These are phyloP conservation scores for Neocucurbitaria cava DNA, from an alignment of 2,329 filamentous ascomycete species.

Conservation along the genomic window DNA sequence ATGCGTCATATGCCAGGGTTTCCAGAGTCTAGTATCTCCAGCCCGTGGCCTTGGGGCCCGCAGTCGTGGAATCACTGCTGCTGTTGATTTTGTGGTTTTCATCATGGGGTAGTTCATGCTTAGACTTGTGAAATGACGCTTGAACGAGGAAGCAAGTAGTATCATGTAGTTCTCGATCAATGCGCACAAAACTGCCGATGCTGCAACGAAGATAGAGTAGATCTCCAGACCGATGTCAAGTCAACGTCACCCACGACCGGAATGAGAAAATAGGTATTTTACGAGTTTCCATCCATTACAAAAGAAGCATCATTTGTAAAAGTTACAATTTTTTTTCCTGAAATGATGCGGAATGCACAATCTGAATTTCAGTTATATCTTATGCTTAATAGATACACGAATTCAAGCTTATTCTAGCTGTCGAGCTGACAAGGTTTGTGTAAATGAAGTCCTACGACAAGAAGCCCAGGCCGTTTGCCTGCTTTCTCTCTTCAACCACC, in stretches of 20 bases:
- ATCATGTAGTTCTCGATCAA: neutral
- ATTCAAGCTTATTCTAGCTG: too few species aligned
- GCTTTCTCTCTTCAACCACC: neutral
- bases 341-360: too few species aligned
- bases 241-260: neutral
- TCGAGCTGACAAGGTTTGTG: neutral
- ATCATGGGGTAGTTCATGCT: neutral
- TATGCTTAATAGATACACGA: too few species aligned
- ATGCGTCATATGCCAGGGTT: conserved; percentile 45
- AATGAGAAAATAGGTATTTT: neutral
- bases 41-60: conserved; percentile 31
- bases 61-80: neutral
- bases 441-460: neutral
- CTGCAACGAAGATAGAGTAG: neutral
- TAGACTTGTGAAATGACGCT: neutral
- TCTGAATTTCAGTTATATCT: too few species aligned
- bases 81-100: neutral
- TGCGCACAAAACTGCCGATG: neutral
- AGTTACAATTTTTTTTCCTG: too few species aligned
- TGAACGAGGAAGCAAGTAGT: neutral
- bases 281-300: too few species aligned
- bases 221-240: neutral
- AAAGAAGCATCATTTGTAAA: too few species aligned
- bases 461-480: neutral
- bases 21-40: conserved; percentile 53